Evolutionary conservation across 2,329 filamentous ascomycete genomes (phyloP), one percentile per base, ranked within the genome.

Genomic region (Boeremia exigua): DNA sequence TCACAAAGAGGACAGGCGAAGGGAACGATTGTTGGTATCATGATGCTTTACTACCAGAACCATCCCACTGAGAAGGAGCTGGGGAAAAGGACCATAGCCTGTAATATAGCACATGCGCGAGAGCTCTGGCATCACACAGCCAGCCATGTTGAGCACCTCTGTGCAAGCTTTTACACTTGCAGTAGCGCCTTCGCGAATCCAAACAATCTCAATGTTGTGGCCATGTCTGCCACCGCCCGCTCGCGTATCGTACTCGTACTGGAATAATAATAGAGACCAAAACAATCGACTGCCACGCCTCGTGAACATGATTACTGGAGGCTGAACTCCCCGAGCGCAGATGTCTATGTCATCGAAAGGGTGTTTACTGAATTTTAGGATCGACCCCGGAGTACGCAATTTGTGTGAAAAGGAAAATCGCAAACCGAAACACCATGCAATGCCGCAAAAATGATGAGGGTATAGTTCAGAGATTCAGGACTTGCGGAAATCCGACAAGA

Each of bases 401-500:
- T 57, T 57, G 48, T 48, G 54, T 57, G 25, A 45, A 61, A 61
- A 60, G 47, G 55, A 61, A 63, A 59, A 56, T 62, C 61, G 49
- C 66, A 66, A 58, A 61, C 69, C 69, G 51, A 56, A 65, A 75
- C 73, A 65, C 73, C 73, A 66, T 74, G 73, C 73, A 74, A 75
- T 75, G 73, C 73, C 73, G 73, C 72, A 74, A 63, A 67, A 65
- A 63, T 59, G 56, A 66, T 44, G 54, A 53, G 57, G 60, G 63
- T 62, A 66, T 58, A 64, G 56, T 55, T 54, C 42, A 48, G 50
- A 40, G 45, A 58, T 56, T 80, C 77, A 86, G 52, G 84, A 82
- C 75, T 87, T 87, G 74, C 84, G 82, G 81, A 87, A 87, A 72
- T 87, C 84, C 53, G 85, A 65, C 39, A 63, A 53, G 56, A 66